Percentiles rank a stretch among this genome's conserved stretches.
phyloP scores from a whole-genome alignment of 257 asterid species.

The Cordia subcordata region DNA sequence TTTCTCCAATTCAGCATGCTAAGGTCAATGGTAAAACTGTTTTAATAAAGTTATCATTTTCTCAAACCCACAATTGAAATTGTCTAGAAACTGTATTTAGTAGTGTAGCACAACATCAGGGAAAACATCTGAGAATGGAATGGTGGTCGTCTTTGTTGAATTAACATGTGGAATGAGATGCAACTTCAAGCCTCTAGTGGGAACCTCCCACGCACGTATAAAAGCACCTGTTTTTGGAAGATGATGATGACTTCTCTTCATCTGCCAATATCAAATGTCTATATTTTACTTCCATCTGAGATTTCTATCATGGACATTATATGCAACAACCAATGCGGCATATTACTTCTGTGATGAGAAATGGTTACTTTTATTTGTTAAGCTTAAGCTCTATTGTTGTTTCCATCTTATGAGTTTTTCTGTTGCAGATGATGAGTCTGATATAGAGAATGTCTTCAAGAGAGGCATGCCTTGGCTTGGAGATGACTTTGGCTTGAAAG shows the following conservation, averaged over 20 bases:
- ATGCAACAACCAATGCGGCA: neutral
- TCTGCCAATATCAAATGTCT: neutral
- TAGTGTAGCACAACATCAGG: too few relatives aligned
- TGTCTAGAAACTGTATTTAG: too few relatives aligned
- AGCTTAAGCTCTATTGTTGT: neutral
- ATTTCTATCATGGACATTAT: neutral
- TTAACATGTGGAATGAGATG: too few relatives aligned
- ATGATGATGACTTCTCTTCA: too few relatives aligned
- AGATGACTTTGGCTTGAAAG: constrained; percentile 70
- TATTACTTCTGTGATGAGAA: neutral
- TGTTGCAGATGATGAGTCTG: constrained; percentile 65
- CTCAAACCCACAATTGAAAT: too few relatives aligned
- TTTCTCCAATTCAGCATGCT: neutral
- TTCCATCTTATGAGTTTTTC: constrained; percentile 3
- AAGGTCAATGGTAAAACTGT: too few relatives aligned
- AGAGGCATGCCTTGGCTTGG: constrained; percentile 91
- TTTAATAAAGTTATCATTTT: too few relatives aligned
- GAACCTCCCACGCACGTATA: too few relatives aligned
- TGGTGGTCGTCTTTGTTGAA: too few relatives aligned
- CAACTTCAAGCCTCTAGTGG: too few relatives aligned
- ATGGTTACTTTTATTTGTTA: neutral
- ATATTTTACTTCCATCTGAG: neutral
- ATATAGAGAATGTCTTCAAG: constrained; percentile 59
- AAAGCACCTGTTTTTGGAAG: too few relatives aligned
- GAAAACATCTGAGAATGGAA: too few relatives aligned